These are phyloP conservation scores for Cyberlindnera galapagoensis DNA, from an alignment of 805 yeast genomes.

Conservation along the genomic window DNA sequence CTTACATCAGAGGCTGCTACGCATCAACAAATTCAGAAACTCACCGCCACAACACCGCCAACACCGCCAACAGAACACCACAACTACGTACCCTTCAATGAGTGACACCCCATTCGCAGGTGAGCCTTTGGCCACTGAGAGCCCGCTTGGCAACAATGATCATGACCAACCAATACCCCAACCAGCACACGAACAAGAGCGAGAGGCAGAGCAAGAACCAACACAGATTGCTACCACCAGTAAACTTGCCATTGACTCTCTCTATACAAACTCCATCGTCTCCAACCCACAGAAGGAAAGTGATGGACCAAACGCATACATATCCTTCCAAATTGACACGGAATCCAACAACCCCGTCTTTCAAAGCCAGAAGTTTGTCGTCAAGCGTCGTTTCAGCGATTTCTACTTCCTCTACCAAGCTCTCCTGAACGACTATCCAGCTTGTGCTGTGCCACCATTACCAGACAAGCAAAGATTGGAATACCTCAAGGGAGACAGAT, in stretches of 20 bases:
- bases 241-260: slow-evolving; percentile 3
- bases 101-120: too few species aligned
- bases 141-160: too few species aligned
- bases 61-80: too few species aligned
- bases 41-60: too few species aligned
- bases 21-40: too few species aligned
- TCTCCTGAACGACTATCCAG: slow-evolving; percentile 72
- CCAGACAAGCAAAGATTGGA: slow-evolving; percentile 91
- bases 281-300: slow-evolving; percentile 60
- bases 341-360: slow-evolving; percentile 57
- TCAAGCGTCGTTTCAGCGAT: slow-evolving; percentile 82
- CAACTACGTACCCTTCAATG: too few species aligned
- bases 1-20: too few species aligned
- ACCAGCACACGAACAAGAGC: slow-evolving; percentile 2
- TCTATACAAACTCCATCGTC: slow-evolving; percentile 37
- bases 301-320: slow-evolving; percentile 72
- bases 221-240: too few species aligned
- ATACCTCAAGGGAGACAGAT: slow-evolving; percentile 90
- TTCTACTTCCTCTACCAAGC: slow-evolving; percentile 74
- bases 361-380: slow-evolving; percentile 35
- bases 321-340: slow-evolving; percentile 64
- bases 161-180: too few species aligned
- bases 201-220: slow-evolving; percentile 2
- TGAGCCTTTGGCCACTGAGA: too few species aligned
- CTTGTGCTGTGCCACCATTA: slow-evolving; percentile 83